A percentile compares a stretch with the other conserved stretches of the same genome.
phyloP scores from a whole-genome alignment of 148 eudicot species.

The Linanthus parryae region DNA sequence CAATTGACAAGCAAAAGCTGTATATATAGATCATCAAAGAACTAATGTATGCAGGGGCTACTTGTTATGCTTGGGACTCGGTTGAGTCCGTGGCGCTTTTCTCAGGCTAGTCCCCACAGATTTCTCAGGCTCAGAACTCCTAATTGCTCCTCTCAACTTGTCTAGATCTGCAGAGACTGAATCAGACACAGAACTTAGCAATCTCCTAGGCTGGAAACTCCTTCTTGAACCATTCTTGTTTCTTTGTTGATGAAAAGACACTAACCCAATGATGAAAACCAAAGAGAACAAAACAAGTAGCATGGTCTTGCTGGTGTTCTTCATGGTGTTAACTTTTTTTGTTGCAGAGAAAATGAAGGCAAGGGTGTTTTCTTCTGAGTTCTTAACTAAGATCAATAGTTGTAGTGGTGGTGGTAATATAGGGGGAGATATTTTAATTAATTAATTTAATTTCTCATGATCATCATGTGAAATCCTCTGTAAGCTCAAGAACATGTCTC shows the following conservation, averaged over 20 bases:
- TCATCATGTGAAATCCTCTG: constrained; percentile 13
- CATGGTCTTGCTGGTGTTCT: too few relatives aligned
- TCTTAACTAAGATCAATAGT: background rate
- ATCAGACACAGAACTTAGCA: constrained; percentile 4
- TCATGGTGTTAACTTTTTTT: too few relatives aligned
- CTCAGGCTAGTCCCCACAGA: constrained; percentile 10
- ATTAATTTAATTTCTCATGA: constrained; percentile 2
- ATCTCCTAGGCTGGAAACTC: background rate
- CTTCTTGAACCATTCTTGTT: background rate
- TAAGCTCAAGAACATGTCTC: constrained; percentile 25
- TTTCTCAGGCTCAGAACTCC: constrained; percentile 6
- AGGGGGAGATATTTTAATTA: constrained; percentile 23
- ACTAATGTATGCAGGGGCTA: background rate
- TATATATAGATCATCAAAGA: background rate
- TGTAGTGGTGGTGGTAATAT: constrained; percentile 5
- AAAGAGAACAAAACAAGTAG: background rate
- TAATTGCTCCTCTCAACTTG: constrained; percentile 8
- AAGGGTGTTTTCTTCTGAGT: too few relatives aligned
- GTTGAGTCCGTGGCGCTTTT: constrained; percentile 9
- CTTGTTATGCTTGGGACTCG: constrained; percentile 29
- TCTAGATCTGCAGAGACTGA: constrained; percentile 6
- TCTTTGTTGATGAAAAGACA: background rate
- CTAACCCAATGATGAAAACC: background rate
- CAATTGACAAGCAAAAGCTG: too few relatives aligned
- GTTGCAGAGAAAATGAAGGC: too few relatives aligned